Evolutionary conservation across 2,329 filamentous ascomycete species (phyloP).

Genomic region (Emergomyces africanus): DNA sequence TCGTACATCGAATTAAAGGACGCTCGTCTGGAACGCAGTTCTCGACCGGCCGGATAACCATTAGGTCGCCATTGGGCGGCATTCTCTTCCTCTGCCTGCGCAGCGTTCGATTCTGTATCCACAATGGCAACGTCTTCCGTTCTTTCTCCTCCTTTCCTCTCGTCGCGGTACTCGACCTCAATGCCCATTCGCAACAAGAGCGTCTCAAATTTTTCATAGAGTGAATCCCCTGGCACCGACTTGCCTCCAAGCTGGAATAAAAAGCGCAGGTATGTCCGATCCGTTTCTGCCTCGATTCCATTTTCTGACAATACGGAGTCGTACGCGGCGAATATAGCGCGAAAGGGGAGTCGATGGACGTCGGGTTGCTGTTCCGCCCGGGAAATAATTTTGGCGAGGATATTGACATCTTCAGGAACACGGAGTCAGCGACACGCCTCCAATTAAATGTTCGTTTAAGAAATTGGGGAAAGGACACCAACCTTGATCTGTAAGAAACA

Average conservation of each 20-base stretch:
- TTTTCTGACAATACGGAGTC: conserved; percentile 59
- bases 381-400: conserved; percentile 64
- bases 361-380: conserved; percentile 55
- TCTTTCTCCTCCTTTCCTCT: conserved; percentile 5
- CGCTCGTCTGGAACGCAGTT: conserved; percentile 32
- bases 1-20: conserved; percentile 44
- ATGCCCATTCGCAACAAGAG: conserved; percentile 59
- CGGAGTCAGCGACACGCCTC: not conserved
- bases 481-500: conserved; percentile 50
- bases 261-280: conserved; percentile 63
- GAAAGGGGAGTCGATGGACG: conserved; percentile 54
- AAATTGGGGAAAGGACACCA: conserved; percentile 6
- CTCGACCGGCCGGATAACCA: conserved; percentile 18
- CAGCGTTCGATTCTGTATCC: conserved; percentile 10
- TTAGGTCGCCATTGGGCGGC: conserved; percentile 10
- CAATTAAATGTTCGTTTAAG: not conserved
- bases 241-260: conserved; percentile 64
- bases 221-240: conserved; percentile 39
- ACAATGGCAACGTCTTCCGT: not conserved
- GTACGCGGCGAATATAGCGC: conserved; percentile 70
- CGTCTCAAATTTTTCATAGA: conserved; percentile 58
- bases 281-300: conserved; percentile 58
- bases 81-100: conserved; percentile 1
- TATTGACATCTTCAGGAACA: conserved; percentile 52
- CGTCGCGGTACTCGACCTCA: conserved; percentile 48